These are phyloP conservation scores for Dioscorea alata DNA, from an alignment of 106 monocot species.

Conservation along the genomic window DNA sequence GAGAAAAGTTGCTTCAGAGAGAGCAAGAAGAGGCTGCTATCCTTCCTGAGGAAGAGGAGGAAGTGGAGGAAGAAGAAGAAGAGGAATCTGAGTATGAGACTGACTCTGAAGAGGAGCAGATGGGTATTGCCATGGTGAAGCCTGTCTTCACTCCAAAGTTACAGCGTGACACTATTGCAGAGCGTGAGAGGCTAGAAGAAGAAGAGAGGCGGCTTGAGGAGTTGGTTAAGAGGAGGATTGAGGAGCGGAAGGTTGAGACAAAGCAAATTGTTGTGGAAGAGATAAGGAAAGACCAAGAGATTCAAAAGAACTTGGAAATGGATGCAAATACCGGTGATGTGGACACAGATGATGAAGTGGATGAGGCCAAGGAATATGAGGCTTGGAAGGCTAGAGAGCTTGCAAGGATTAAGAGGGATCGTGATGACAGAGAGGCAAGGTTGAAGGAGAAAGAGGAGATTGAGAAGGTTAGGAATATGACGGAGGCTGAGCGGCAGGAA, in stretches of 20 bases:
- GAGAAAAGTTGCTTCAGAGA: conserved; percentile 40
- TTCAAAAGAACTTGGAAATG: conserved; percentile 69
- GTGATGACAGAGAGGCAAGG: conserved; percentile 87
- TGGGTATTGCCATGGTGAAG: conserved; percentile 78
- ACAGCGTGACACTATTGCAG: conserved; percentile 86
- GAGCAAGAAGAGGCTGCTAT: conserved; percentile 53
- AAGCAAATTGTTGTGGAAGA: conserved; percentile 93
- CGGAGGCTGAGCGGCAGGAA: conserved; percentile 86
- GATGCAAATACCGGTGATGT: conserved; percentile 78
- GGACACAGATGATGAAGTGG: conserved; percentile 89
- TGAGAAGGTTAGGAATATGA: conserved; percentile 97
- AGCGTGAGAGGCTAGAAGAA: conserved; percentile 83
- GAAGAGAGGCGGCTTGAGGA: conserved; percentile 81
- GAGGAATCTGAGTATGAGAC: conserved; percentile 89
- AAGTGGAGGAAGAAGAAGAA: conserved; percentile 66
- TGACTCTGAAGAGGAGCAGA: conserved; percentile 87
- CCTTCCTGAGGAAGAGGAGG: conserved; percentile 51
- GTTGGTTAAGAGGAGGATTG: conserved; percentile 59
- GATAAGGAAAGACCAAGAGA: conserved; percentile 79
- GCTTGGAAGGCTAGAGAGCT: conserved; percentile 93
- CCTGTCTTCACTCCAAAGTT: conserved; percentile 83
- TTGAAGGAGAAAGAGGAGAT: conserved; percentile 96
- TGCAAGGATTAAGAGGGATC: conserved; percentile 90
- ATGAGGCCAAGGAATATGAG: conserved; percentile 96
- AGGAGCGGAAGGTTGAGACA: conserved; percentile 78